phyloP scores from a whole-genome alignment of 805 yeast species.

The Danielia reshetovae region DNA sequence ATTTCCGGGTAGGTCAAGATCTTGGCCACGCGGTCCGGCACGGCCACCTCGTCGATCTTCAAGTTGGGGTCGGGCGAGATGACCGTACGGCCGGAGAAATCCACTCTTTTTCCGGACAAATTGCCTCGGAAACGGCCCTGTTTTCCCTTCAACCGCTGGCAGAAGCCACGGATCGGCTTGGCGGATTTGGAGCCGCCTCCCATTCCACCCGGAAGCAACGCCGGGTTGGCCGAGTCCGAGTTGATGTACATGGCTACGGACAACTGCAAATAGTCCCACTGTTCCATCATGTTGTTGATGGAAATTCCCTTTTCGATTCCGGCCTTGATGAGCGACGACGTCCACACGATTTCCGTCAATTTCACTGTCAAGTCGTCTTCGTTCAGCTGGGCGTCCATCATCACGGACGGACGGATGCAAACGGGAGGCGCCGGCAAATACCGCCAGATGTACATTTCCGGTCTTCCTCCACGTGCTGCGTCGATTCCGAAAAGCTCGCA shows the following conservation, averaged over 20 bases:
- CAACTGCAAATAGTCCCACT: conserved; percentile 95
- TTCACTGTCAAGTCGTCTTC: conserved; percentile 98
- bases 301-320: conserved; percentile 95
- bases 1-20: conserved; percentile 94
- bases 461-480: conserved; percentile 83
- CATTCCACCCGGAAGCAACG: conserved; percentile 66
- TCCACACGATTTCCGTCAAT: conserved; percentile 94
- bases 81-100: conserved; percentile 96
- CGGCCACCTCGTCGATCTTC: conserved; percentile 95
- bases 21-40: conserved; percentile 95
- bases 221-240: conserved; percentile 86
- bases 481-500: conserved; percentile 92
- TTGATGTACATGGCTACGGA: conserved; percentile 97
- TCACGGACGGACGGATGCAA: conserved; percentile 95
- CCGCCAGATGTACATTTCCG: conserved; percentile 95
- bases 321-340: conserved; percentile 88
- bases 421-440: conserved; percentile 99
- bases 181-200: conserved; percentile 44
- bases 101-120: conserved; percentile 96
- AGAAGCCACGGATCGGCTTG: conserved; percentile 87
- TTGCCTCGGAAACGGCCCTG: conserved; percentile 99
- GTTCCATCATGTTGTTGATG: conserved; percentile 92
- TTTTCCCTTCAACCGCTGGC: conserved; percentile 96
- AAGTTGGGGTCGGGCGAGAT: conserved; percentile 98
- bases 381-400: conserved; percentile 88